Conservation (phyloP, 495 filamentous ascomycete species). For the Penicillium simplicissimum region DNA sequence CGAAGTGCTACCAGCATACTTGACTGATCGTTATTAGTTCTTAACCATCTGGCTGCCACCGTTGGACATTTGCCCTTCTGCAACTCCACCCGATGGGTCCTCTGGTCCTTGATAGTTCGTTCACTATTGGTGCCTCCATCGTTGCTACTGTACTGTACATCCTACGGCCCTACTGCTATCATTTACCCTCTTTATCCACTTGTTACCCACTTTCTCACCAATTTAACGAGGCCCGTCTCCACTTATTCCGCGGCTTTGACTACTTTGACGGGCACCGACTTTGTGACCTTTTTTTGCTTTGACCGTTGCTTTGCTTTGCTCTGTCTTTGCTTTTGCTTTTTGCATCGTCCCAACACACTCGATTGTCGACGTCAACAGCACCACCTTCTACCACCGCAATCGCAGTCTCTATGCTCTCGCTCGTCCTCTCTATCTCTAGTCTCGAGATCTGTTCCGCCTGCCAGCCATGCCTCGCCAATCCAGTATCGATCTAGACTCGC, state of each 20-base stretch:
- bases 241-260: not conserved
- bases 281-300: constrained; percentile 6
- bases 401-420: constrained; percentile 1
- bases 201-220: not conserved
- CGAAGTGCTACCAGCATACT: no score
- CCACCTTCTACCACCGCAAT: not conserved
- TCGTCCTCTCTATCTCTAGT: not conserved
- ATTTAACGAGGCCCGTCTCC: not conserved
- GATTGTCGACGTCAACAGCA: not conserved
- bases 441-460: not conserved
- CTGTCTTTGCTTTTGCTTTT: constrained; percentile 5
- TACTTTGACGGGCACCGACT: constrained; percentile 7
- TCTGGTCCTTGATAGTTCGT: not conserved
- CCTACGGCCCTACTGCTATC: not conserved
- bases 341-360: not conserved
- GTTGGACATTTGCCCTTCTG: not conserved
- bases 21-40: not conserved
- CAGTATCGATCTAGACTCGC: constrained; percentile 45
- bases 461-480: constrained; percentile 31
- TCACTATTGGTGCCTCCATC: not conserved
- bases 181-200: not conserved
- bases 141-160: no score
- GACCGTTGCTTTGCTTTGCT: not conserved
- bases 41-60: no score
- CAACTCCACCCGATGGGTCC: constrained; percentile 14